Evolutionary conservation across 305 asterid genomes (phyloP).

Genomic region (Plantago lanceolata): DNA sequence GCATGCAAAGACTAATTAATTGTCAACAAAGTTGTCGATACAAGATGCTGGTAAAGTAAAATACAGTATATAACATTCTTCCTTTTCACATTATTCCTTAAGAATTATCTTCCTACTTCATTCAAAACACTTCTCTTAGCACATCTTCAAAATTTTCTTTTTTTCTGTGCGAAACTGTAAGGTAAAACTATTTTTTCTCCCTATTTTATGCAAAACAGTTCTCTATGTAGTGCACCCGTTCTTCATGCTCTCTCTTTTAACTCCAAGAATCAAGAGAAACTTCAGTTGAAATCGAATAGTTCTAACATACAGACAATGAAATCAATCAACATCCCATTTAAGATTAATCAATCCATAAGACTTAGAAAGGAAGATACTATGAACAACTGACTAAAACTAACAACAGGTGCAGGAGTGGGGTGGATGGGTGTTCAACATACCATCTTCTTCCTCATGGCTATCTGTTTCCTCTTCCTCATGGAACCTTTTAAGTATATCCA

Average conservation of each 20-base stretch:
- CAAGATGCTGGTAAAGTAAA: constrained; percentile 2
- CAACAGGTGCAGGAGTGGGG: too few relatives aligned
- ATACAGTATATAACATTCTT: not conserved
- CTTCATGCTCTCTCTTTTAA: too few relatives aligned
- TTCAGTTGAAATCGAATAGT: not conserved
- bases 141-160: too few relatives aligned
- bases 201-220: too few relatives aligned
- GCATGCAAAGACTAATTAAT: not conserved
- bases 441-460: constrained; percentile 50
- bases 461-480: constrained; percentile 64
- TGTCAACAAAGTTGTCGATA: not conserved
- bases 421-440: constrained; percentile 32
- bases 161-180: too few relatives aligned
- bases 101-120: not conserved
- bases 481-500: constrained; percentile 71
- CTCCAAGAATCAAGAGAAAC: too few relatives aligned
- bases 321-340: too few relatives aligned
- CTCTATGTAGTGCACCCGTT: too few relatives aligned
- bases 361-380: constrained; percentile 4
- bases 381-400: too few relatives aligned
- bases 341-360: not conserved
- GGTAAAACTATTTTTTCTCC: too few relatives aligned
- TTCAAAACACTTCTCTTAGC: too few relatives aligned
- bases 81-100: not conserved
- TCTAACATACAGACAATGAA: too few relatives aligned